Conservation (phyloP, 164 flowering plant genomes). For the Stephania japonica region DNA sequence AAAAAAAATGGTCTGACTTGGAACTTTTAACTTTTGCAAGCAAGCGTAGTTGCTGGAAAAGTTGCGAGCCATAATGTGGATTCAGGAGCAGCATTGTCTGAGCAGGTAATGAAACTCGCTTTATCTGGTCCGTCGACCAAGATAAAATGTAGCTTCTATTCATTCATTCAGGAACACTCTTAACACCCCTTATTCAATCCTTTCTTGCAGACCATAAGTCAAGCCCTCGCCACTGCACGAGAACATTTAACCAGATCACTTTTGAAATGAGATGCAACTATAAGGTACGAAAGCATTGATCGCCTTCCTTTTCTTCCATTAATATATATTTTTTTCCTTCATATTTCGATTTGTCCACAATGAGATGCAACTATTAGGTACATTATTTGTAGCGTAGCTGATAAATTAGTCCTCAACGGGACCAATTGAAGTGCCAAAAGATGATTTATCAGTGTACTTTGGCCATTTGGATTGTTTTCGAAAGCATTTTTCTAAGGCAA, state of each 20-base stretch:
- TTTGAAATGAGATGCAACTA: conserved; percentile 29
- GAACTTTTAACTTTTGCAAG: conserved; percentile 21
- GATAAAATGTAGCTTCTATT: neutral
- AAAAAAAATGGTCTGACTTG: neutral
- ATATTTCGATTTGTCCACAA: neutral
- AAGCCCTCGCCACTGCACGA: conserved; percentile 67
- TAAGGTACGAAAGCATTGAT: neutral
- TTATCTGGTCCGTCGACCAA: neutral
- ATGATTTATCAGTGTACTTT: neutral
- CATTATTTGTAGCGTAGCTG: no score
- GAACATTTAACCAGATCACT: conserved; percentile 67
- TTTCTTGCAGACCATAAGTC: conserved; percentile 53
- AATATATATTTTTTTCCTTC: neutral
- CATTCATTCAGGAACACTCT: neutral
- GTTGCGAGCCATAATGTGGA: conserved; percentile 49
- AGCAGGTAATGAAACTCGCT: conserved; percentile 37
- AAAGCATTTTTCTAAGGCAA: no score
- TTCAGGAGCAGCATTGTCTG: conserved; percentile 48
- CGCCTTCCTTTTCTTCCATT: neutral
- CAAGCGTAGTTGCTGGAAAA: conserved; percentile 46
- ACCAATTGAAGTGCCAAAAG: neutral
- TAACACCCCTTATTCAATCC: neutral
- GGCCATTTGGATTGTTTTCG: neutral
- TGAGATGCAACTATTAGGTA: neutral
- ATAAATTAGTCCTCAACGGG: neutral